Evolutionary conservation across 345 rosid genomes (phyloP).

Genomic region (Isatis tinctoria): DNA sequence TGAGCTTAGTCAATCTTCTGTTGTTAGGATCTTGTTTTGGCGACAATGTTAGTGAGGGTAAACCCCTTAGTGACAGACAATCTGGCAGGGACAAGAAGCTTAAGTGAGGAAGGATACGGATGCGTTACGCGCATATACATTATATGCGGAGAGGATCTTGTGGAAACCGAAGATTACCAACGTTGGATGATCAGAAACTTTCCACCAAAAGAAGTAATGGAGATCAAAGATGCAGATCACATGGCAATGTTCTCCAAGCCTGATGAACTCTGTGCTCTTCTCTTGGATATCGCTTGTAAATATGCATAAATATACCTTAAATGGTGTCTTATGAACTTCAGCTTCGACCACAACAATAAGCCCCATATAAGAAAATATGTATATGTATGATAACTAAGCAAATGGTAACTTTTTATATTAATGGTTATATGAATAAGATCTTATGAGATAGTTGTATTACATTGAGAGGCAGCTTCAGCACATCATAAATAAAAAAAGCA

Average conservation of each 20-base stretch:
- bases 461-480: too few species aligned
- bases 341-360: not conserved
- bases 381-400: not conserved
- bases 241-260: conserved; percentile 42
- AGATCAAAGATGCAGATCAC: conserved; percentile 36
- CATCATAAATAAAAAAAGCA: not conserved
- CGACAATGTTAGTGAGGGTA: conserved; percentile 27
- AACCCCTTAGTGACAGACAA: conserved; percentile 25
- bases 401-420: not conserved
- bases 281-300: conserved; percentile 15
- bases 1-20: not conserved
- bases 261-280: conserved; percentile 14
- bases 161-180: conserved; percentile 8
- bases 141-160: conserved; percentile 26
- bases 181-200: conserved; percentile 27
- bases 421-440: not conserved
- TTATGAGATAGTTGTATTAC: not conserved
- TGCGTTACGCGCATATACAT: conserved; percentile 13
- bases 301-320: not conserved
- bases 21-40: conserved; percentile 36
- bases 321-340: not conserved
- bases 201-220: conserved; percentile 25
- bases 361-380: not conserved
- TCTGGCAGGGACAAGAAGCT: conserved; percentile 19
- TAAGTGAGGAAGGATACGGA: conserved; percentile 20